phyloP scores from a whole-genome alignment of 179 eudicot genomes.

The Silene coronaria region DNA sequence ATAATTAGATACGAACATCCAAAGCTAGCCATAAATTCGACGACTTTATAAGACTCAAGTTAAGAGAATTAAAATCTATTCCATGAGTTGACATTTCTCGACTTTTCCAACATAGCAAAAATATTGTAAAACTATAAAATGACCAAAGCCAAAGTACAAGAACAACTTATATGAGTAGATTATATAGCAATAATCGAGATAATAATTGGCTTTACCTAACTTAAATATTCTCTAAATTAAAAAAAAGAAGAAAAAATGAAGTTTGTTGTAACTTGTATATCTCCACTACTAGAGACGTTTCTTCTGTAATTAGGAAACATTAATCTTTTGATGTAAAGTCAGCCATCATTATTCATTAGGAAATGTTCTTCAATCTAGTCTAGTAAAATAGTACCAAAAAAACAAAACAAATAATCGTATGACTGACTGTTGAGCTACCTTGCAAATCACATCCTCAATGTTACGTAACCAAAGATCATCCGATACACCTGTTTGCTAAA shows the following conservation, averaged over 20 bases:
- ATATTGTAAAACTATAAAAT: too few relatives aligned
- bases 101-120: too few relatives aligned
- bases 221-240: neutral
- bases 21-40: too few relatives aligned
- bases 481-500: too few relatives aligned
- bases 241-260: neutral
- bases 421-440: neutral
- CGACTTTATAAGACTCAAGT: too few relatives aligned
- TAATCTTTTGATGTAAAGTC: conserved; percentile 9
- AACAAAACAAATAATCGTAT: neutral
- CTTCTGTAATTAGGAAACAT: conserved; percentile 20
- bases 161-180: too few relatives aligned
- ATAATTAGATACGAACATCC: too few relatives aligned
- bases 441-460: neutral
- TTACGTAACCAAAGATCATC: too few relatives aligned
- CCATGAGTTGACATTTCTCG: too few relatives aligned
- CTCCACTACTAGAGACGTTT: conserved; percentile 13
- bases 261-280: neutral
- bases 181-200: neutral
- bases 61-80: too few relatives aligned
- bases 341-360: conserved; percentile 11
- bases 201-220: neutral
- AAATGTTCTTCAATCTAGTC: conserved; percentile 9
- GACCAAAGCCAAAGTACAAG: too few relatives aligned
- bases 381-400: too few relatives aligned